Percentiles rank a stretch among this genome's conserved stretches.
phyloP scores from a whole-genome alignment of 2,329 filamentous ascomycete genomes.

The Xylaria multiplex region DNA sequence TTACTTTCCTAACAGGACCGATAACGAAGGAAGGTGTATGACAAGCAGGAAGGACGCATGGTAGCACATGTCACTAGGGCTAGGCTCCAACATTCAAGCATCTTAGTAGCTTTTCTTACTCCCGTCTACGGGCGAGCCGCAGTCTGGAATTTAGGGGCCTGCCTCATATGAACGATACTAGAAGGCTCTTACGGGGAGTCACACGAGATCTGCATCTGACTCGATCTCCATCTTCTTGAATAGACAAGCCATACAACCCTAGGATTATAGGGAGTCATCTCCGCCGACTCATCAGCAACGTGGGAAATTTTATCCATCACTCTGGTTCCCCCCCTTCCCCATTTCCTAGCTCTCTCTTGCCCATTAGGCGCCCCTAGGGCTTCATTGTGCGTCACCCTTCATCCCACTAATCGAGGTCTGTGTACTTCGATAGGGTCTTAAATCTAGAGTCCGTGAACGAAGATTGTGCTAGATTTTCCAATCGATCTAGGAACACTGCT shows the following conservation, averaged over 20 bases:
- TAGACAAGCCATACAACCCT: background rate
- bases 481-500: background rate
- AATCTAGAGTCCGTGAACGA: no score
- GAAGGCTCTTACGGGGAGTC: background rate
- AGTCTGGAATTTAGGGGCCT: no score
- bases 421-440: background rate
- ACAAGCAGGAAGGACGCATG: background rate
- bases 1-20: background rate
- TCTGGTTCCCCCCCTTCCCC: background rate
- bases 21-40: background rate
- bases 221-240: background rate
- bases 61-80: background rate
- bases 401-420: background rate
- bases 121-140: background rate
- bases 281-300: background rate
- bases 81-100: background rate
- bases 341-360: background rate
- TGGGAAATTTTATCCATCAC: background rate
- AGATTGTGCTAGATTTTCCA: background rate
- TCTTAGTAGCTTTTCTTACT: background rate
- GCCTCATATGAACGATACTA: background rate
- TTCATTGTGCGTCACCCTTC: background rate
- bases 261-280: background rate
- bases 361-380: background rate
- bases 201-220: background rate